A percentile compares a stretch with the other conserved stretches of the same genome.
Conservation (phyloP, 1,284 basidiomycete species). For the Puccinia polysora region DNA sequence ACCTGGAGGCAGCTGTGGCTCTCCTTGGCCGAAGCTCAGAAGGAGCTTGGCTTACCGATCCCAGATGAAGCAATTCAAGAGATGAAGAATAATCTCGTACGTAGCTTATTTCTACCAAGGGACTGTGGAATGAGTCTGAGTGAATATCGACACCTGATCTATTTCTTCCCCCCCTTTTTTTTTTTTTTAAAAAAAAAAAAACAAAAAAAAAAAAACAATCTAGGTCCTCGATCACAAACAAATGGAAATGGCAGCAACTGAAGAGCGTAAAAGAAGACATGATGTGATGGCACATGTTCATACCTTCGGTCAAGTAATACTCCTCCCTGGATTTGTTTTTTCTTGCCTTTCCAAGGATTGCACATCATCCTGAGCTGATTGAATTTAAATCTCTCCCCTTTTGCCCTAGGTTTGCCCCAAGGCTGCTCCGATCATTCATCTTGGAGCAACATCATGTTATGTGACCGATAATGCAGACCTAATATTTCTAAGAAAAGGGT, state of each 20-base stretch:
- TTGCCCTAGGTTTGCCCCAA: slow-evolving; percentile 48
- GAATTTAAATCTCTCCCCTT: not conserved
- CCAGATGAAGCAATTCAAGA: slow-evolving; percentile 52
- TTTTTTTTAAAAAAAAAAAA: slow-evolving; percentile 1
- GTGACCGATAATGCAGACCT: slow-evolving; percentile 54
- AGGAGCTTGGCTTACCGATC: slow-evolving; percentile 52
- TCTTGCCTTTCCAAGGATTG: not conserved
- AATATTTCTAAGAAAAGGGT: slow-evolving; percentile 52
- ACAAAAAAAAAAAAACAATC: too few species aligned
- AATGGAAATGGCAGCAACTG: slow-evolving; percentile 52
- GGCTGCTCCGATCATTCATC: slow-evolving; percentile 52
- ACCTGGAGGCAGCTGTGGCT: slow-evolving; percentile 54
- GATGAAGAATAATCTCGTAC: slow-evolving; percentile 51
- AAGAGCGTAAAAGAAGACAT: slow-evolving; percentile 52
- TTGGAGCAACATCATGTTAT: slow-evolving; percentile 53
- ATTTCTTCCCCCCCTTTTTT: not conserved
- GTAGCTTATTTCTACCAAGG: not conserved
- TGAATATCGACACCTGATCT: too few species aligned
- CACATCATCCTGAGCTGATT: not conserved
- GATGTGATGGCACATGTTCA: slow-evolving; percentile 55
- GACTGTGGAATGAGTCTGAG: too few species aligned
- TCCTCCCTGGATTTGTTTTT: not conserved
- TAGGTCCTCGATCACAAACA: slow-evolving; percentile 51
- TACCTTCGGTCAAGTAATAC: slow-evolving; percentile 48
- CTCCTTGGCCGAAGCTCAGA: slow-evolving; percentile 53